Percentiles rank a stretch among this genome's conserved stretches.
Evolutionary conservation across 169 alveolate species (phyloP).

Genomic region (Babesia ovis): DNA sequence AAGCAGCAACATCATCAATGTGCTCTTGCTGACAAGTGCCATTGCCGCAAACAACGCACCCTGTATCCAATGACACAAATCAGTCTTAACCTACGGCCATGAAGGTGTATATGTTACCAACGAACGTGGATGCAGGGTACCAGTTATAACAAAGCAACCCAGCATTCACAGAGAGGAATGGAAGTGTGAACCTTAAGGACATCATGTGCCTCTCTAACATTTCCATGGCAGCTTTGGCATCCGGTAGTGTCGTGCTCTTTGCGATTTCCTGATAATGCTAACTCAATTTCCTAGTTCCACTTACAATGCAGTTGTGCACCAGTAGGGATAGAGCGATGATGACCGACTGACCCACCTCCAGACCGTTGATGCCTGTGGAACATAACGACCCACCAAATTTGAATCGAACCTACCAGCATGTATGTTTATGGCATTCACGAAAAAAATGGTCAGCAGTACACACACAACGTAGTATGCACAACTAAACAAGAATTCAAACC

Average conservation of each 20-base stretch:
- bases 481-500: neutral
- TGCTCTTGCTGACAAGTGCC: constrained; percentile 56
- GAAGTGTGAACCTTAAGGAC: constrained; percentile 45
- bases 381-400: neutral
- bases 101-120: constrained; percentile 92
- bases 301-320: constrained; percentile 43
- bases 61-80: constrained; percentile 73
- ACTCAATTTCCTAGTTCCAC: neutral
- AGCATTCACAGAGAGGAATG: constrained; percentile 52
- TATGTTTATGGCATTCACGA: constrained; percentile 91
- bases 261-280: constrained; percentile 13
- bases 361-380: constrained; percentile 88
- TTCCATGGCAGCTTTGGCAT: neutral
- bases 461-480: neutral
- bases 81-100: constrained; percentile 84
- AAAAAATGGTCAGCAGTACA: constrained; percentile 67
- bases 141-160: constrained; percentile 63
- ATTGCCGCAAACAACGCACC: constrained; percentile 88
- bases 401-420: constrained; percentile 78
- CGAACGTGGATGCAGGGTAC: constrained; percentile 91
- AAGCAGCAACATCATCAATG: constrained; percentile 65
- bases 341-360: constrained; percentile 91
- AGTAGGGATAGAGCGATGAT: constrained; percentile 70
- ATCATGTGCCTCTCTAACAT: constrained; percentile 6
- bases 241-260: neutral